These are phyloP conservation scores for Argentina anserina DNA, from an alignment of 306 rosid genomes.

Conservation along the genomic window DNA sequence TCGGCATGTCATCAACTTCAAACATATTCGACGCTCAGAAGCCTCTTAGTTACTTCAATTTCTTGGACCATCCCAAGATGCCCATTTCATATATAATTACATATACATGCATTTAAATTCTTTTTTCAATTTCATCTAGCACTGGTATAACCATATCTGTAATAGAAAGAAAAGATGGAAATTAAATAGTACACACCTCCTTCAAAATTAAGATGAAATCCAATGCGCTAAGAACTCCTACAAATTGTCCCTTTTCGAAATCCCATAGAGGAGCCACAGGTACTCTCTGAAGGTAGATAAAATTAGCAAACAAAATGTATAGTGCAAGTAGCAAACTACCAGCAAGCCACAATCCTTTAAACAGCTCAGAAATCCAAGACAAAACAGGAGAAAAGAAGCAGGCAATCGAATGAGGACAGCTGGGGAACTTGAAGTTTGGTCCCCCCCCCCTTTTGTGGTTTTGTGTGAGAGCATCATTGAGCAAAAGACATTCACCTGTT, in stretches of 20 bases:
- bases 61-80: not conserved
- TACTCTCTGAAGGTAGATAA: constrained; percentile 54
- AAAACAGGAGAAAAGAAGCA: not conserved
- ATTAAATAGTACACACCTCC: constrained; percentile 55
- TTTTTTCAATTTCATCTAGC: constrained; percentile 15
- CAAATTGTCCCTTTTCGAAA: constrained; percentile 46
- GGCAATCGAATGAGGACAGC: not conserved
- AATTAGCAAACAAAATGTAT: constrained; percentile 14
- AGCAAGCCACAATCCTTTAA: not conserved
- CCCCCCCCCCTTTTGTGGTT: not conserved
- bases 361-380: not conserved
- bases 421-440: constrained; percentile 3
- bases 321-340: constrained; percentile 20
- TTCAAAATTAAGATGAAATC: constrained; percentile 79
- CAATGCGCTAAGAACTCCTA: constrained; percentile 74
- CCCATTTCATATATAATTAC: not conserved
- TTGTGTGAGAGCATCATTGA: not conserved
- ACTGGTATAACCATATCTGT: constrained; percentile 9
- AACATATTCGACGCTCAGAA: not conserved
- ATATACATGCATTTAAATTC: not conserved
- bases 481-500: constrained; percentile 53
- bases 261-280: constrained; percentile 83
- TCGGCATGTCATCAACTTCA: not conserved
- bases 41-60: not conserved
- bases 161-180: constrained; percentile 1